Evolutionary conservation across 495 filamentous ascomycete species (phyloP).

Genomic region (Penicillium flavigenum): DNA sequence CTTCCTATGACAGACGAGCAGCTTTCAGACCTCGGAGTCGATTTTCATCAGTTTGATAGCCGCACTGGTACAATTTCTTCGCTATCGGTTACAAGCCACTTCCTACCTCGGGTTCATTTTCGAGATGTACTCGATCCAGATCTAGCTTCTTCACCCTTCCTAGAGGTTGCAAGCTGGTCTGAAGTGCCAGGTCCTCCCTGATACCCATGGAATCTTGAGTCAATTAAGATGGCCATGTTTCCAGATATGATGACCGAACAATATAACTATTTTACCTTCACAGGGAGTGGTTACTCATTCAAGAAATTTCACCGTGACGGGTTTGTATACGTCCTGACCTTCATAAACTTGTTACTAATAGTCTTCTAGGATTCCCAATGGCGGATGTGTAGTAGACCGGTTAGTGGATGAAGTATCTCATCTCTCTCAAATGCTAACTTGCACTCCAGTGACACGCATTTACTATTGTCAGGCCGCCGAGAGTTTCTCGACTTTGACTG

Average conservation of each 20-base stretch:
- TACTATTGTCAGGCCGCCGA: too few relatives aligned
- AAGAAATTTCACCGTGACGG: neutral
- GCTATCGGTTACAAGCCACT: constrained; percentile 5
- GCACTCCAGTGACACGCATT: neutral
- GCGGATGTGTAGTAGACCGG: neutral
- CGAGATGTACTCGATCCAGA: constrained; percentile 2
- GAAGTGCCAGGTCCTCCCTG: neutral
- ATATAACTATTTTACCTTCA: constrained; percentile 2
- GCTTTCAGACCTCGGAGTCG: constrained; percentile 8
- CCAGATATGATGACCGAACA: neutral
- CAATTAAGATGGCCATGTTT: neutral
- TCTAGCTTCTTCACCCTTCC: neutral
- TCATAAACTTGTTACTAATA: constrained; percentile 1
- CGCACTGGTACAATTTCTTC: constrained; percentile 3
- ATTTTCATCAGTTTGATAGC: constrained; percentile 9
- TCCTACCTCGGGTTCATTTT: constrained; percentile 2
- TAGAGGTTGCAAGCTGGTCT: neutral
- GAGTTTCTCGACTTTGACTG: neutral
- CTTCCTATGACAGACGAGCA: constrained; percentile 9
- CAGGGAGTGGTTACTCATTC: neutral
- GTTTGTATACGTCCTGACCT: neutral
- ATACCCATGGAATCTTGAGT: neutral
- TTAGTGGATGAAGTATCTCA: neutral
- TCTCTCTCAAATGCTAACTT: constrained; percentile 4
- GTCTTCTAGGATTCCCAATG: neutral